Base-by-base conservation (phyloP, 192 early-diverging fungal species). In the Backusella luteola region DNA sequence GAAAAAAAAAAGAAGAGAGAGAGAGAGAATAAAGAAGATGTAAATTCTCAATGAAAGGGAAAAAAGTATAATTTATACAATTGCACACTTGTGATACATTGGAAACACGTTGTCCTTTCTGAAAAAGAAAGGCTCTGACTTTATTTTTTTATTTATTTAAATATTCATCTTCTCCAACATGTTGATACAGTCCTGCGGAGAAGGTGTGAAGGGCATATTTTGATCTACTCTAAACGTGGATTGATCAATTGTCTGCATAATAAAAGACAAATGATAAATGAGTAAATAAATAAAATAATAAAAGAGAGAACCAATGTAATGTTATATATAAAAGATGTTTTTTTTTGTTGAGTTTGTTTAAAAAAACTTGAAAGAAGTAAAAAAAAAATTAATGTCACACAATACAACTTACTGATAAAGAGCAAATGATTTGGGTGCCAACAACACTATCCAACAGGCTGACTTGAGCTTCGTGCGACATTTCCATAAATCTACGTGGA, bases 331-430 rank as follows among this genome's bases (percentile, higher is more conserved):
- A 46, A 68, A 32, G 32, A 32, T 39, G 36, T n/a, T 35, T 35
- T 6, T 36, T 36, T 1, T 36, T 36, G 29, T 67, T 35, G 66
- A 67, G 35, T 68, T 26, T 32, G 8, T 67, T 67, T 36, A 32
- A 32, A 32, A 32, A 32, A 8, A n/a, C 15, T 67, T 67, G 23
- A 6, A 69, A 69, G 34, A n/a, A 2, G 34, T 36, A 70, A 44
- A 71, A n/a, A 49, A 49, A 49, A 49, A n/a, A 49, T 71, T 71
- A 71, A 71, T 71, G 70, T 71, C 70, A 49, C 70, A 71, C 70
- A 42, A 71, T 69, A 23, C 21, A 32, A 71, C 70, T 71, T 71
- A 71, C 70, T 21, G 75, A 44, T 38, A 76, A 34, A 23, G 75
- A 76, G 36, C 75, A 76, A 32, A 70, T 23, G 35, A 76, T 68